Evolutionary conservation across 2,329 filamentous ascomycete genomes (phyloP).

Genomic region (Calonectria pteridis): DNA sequence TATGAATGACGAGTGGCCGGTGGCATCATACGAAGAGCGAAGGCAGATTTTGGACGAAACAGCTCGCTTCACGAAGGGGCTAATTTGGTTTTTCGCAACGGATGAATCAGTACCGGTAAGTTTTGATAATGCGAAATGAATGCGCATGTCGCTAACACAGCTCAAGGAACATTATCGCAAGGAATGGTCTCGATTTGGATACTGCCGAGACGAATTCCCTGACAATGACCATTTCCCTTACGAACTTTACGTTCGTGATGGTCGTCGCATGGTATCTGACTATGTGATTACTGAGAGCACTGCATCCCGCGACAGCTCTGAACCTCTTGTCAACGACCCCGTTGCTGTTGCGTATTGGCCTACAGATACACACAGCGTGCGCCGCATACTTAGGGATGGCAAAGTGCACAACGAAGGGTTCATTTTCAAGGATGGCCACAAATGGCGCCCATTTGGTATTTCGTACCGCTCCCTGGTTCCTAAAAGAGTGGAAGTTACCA

Average conservation of each 20-base stretch:
- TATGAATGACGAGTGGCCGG: constrained; percentile 9
- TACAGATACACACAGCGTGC: constrained; percentile 11
- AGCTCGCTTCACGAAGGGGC: neutral
- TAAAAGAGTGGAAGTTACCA: neutral
- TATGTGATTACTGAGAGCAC: constrained; percentile 7
- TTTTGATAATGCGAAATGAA: neutral
- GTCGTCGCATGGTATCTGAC: constrained; percentile 6
- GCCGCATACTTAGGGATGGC: neutral
- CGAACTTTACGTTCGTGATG: constrained; percentile 12
- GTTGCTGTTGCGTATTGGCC: constrained; percentile 10
- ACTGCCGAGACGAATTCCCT: neutral
- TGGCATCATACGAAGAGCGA: neutral
- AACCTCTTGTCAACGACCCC: neutral
- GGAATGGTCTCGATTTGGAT: neutral
- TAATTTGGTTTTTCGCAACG: constrained; percentile 1
- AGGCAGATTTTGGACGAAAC: neutral
- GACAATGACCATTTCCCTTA: constrained; percentile 9
- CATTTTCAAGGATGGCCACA: constrained; percentile 15
- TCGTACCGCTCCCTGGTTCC: neutral
- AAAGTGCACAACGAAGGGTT: constrained; percentile 10
- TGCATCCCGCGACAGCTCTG: neutral
- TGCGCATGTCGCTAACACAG: neutral
- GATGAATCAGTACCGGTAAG: neutral
- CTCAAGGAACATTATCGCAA: neutral
- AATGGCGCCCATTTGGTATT: neutral